Percentiles rank a stretch among this genome's conserved stretches.
Evolutionary conservation across 352 stramenopile species (phyloP).

Genomic region (Lagenidium sp.): DNA sequence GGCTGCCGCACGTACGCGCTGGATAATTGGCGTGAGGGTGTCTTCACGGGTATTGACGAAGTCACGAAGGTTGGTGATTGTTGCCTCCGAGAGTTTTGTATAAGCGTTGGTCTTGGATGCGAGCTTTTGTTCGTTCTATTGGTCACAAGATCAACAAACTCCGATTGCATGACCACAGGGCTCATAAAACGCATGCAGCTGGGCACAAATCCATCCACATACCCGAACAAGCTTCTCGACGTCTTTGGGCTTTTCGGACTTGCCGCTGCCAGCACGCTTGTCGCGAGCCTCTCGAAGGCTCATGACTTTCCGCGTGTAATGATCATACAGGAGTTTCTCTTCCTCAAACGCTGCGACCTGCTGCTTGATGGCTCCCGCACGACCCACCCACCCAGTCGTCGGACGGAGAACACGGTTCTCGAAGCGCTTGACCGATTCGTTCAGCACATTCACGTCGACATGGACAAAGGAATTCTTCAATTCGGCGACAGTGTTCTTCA

Average conservation of each 20-base stretch:
- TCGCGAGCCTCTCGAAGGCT: constrained; percentile 50
- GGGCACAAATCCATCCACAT: constrained; percentile 2
- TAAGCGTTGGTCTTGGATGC: constrained; percentile 54
- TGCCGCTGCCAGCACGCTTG: constrained; percentile 37
- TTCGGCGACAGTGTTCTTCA: constrained; percentile 50
- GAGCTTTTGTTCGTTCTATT: constrained; percentile 73
- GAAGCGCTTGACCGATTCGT: constrained; percentile 36
- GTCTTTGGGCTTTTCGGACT: constrained; percentile 61
- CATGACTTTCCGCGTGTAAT: constrained; percentile 74
- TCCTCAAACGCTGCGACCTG: constrained; percentile 43
- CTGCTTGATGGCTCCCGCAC: constrained; percentile 29
- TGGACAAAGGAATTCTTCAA: constrained; percentile 49
- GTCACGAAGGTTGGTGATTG: constrained; percentile 42
- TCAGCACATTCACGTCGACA: constrained; percentile 45
- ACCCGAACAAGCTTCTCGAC: constrained; percentile 69
- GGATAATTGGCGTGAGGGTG: constrained; percentile 50
- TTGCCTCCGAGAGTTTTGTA: constrained; percentile 47
- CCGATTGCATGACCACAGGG: too few species aligned
- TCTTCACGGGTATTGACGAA: constrained; percentile 54
- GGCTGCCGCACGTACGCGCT: constrained; percentile 28
- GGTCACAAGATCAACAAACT: too few species aligned
- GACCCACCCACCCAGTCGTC: constrained; percentile 40
- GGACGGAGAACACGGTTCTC: constrained; percentile 58
- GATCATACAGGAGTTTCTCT: constrained; percentile 64
- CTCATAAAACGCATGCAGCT: too few species aligned